phyloP scores from a whole-genome alignment of 306 rosid genomes.

The Vigna angularis region DNA sequence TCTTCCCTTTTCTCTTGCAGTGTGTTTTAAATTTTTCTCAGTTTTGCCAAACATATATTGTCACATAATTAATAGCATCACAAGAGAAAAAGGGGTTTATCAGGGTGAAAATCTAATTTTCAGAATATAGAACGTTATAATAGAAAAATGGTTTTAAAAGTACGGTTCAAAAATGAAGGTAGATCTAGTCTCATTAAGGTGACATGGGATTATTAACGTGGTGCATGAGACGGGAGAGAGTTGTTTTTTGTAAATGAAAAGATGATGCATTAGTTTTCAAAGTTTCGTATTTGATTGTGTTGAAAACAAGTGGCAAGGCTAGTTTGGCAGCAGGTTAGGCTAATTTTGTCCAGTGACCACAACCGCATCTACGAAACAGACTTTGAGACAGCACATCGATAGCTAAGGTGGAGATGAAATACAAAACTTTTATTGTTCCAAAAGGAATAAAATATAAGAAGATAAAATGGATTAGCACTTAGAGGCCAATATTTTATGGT shows the following conservation, averaged over 20 bases:
- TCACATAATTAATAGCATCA: background rate
- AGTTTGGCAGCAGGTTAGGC: constrained; percentile 40
- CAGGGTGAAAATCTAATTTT: background rate
- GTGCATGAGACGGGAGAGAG: constrained; percentile 35
- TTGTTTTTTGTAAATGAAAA: constrained; percentile 17
- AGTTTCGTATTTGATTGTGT: constrained; percentile 4
- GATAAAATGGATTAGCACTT: background rate
- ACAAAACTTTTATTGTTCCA: constrained; percentile 31
- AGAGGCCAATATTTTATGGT: constrained; percentile 6
- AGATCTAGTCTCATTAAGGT: constrained; percentile 30
- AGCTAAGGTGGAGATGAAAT: constrained; percentile 4
- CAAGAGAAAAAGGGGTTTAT: background rate
- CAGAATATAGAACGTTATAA: background rate
- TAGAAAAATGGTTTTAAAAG: background rate
- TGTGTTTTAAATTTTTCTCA: background rate
- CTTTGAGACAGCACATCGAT: constrained; percentile 21
- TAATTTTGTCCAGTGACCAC: constrained; percentile 39
- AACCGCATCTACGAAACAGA: constrained; percentile 13
- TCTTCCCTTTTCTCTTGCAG: background rate
- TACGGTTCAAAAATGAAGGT: constrained; percentile 27
- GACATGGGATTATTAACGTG: constrained; percentile 25
- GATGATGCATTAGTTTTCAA: constrained; percentile 20
- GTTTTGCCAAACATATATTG: constrained; percentile 36
- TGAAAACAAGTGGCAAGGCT: constrained; percentile 49
- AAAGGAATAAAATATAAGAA: constrained; percentile 14